Base-by-base conservation (phyloP, 2,329 filamentous ascomycete genomes). In the Penicillium sp. region DNA sequence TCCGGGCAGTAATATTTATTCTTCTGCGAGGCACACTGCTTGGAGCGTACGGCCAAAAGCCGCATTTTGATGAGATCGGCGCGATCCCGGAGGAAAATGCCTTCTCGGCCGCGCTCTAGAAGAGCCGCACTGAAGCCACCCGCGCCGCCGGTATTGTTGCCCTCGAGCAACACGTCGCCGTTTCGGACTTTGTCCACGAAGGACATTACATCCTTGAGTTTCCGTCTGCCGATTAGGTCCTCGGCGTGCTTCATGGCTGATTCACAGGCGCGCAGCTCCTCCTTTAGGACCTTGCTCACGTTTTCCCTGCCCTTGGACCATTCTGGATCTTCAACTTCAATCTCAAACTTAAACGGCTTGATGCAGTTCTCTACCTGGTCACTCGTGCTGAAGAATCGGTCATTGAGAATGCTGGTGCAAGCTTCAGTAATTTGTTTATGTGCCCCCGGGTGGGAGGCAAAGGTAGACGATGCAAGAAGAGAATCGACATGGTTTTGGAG, bases 331-430 rank as follows among this genome's bases (percentile, higher is more conserved):
- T 95, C 87, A 30, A 98, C 81, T 54, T 98, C 92, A 41, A 98
- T 94, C 46, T 95, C 88, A 52, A 90, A 96, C 61, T 98, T 98
- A 72, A 90, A 98, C 0, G 93, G 92, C 65, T 98, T 98, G 66
- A 98, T 93, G 60, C 90, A 98, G 60, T 96, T 96, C 64, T 98
- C 92, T 1, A 98, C 85, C 66, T 96, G 92, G 56, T 98, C 93
- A 47, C 85, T 92, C 1, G 93, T 98, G 65, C 90, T 92, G 67
- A 95, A 96, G 48, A 94, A 95, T 10, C 90, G 76, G 56, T 98
- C 92, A 49, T 92, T 92, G 9, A 98, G 69, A 36, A 98, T 96
- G 16, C 80, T 84, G 0, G 86, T 84, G 1, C 88, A 87, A 1
- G 92, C 89, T 52, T 95, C 88, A 32, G 80, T 84, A 49, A 98